Conservation (phyloP, 1,284 basidiomycete species). For the Irpex lacteus region DNA sequence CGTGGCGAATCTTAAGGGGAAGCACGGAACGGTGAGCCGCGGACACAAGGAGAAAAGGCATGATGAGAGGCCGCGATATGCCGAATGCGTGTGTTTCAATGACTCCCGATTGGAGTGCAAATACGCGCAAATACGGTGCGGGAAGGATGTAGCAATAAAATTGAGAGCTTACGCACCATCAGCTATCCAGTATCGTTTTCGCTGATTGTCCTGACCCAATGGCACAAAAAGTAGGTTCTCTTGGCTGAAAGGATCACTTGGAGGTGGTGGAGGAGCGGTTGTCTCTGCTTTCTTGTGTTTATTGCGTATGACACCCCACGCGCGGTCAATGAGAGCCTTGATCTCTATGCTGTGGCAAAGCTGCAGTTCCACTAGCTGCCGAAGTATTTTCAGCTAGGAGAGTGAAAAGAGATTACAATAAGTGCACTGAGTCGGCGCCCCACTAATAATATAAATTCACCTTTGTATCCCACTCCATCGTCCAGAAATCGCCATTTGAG, state of each 20-base stretch:
- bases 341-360: slow-evolving; percentile 63
- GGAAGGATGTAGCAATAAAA: slow-evolving; percentile 27
- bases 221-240: slow-evolving; percentile 62
- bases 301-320: slow-evolving; percentile 78
- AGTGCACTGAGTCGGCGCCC: neutral
- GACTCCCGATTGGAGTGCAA: slow-evolving; percentile 38
- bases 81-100: slow-evolving; percentile 35
- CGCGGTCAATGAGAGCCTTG: slow-evolving; percentile 71
- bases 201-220: slow-evolving; percentile 66
- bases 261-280: slow-evolving; percentile 47
- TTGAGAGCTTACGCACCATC: slow-evolving; percentile 67
- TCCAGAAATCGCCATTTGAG: slow-evolving; percentile 66
- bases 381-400: slow-evolving; percentile 69
- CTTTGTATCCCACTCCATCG: slow-evolving; percentile 74
- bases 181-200: slow-evolving; percentile 76
- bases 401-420: slow-evolving; percentile 1
- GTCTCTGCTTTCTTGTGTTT: slow-evolving; percentile 78
- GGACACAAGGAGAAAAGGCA: slow-evolving; percentile 19
- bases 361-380: slow-evolving; percentile 77
- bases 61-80: slow-evolving; percentile 37
- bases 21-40: slow-evolving; percentile 24
- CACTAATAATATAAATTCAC: slow-evolving; percentile 39
- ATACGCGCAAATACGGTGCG: slow-evolving; percentile 64
- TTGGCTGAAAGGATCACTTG: slow-evolving; percentile 57
- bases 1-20: slow-evolving; percentile 68